A percentile compares a stretch with the other conserved stretches of the same genome.
Conservation (phyloP, 2,329 filamentous ascomycete species). For the Monosporascus sp. region DNA sequence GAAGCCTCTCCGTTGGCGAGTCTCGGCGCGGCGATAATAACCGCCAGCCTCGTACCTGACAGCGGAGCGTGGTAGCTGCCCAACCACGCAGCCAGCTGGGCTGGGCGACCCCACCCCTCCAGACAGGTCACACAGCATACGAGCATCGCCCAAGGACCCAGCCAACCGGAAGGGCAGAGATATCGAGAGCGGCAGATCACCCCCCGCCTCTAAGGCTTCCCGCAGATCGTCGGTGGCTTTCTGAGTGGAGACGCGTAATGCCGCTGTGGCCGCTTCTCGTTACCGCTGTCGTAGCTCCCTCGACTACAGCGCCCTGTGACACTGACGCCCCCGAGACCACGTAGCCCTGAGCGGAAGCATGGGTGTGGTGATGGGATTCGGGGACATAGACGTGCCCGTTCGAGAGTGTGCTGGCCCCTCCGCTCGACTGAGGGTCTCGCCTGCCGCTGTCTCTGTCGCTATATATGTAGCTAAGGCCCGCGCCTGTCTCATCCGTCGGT, state of each 20-base stretch:
- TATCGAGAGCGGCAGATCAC: conserved; percentile 13
- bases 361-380: conserved; percentile 18
- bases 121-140: conserved; percentile 19
- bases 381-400: conserved; percentile 32
- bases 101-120: background rate
- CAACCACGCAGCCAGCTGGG: background rate
- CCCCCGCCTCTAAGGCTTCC: conserved; percentile 25
- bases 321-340: conserved; percentile 10
- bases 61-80: background rate
- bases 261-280: conserved; percentile 14
- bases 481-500: conserved; percentile 15
- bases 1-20: background rate
- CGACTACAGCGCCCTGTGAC: conserved; percentile 11
- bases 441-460: conserved; percentile 17
- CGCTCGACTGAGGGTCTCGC: conserved; percentile 20
- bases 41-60: background rate
- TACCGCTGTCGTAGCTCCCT: conserved; percentile 12
- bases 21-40: background rate
- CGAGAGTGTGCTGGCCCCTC: conserved; percentile 18
- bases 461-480: conserved; percentile 23
- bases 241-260: conserved; percentile 20
- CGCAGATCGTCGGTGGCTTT: conserved; percentile 26
- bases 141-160: conserved; percentile 16
- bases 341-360: conserved; percentile 16
- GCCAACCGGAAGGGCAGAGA: conserved; percentile 15